Evolutionary conservation across 2,329 filamentous ascomycete genomes (phyloP).

Genomic region (Trichophyton verrucosum): DNA sequence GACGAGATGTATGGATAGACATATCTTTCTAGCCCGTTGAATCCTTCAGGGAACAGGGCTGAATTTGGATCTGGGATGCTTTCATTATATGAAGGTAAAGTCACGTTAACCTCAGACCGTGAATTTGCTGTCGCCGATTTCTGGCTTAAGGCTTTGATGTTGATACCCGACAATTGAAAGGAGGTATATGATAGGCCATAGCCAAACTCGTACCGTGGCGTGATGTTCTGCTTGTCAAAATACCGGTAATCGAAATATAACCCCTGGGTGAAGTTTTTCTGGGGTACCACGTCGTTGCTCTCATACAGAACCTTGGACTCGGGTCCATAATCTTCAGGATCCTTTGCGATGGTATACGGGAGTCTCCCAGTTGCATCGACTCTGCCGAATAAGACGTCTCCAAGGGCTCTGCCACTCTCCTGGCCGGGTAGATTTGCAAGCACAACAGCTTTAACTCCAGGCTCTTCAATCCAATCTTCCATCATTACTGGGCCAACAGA

Average conservation of each 20-base stretch:
- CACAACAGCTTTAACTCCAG: constrained; percentile 52
- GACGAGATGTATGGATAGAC: constrained; percentile 58
- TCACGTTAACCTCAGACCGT: constrained; percentile 28
- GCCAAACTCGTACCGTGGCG: constrained; percentile 74
- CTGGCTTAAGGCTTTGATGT: constrained; percentile 35
- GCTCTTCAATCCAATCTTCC: constrained; percentile 49
- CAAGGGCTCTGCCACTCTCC: constrained; percentile 36
- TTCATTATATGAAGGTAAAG: constrained; percentile 45
- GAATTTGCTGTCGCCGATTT: constrained; percentile 39
- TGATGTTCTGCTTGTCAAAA: constrained; percentile 64
- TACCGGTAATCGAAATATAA: constrained; percentile 82
- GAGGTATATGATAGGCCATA: constrained; percentile 72
- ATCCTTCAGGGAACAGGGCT: constrained; percentile 48
- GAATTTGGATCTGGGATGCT: constrained; percentile 43
- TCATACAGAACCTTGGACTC: constrained; percentile 57
- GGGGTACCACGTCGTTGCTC: constrained; percentile 57
- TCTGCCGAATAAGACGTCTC: constrained; percentile 36
- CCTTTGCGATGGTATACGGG: constrained; percentile 49
- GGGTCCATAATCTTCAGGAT: constrained; percentile 50
- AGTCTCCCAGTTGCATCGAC: constrained; percentile 42
- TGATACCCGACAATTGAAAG: constrained; percentile 50
- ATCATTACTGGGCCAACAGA: constrained; percentile 59
- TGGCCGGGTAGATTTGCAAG: constrained; percentile 53
- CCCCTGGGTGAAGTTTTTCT: constrained; percentile 73
- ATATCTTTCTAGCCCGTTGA: constrained; percentile 54